Evolutionary conservation across 1,284 basidiomycete species (phyloP).

Genomic region (Xerocomus nothofagi): DNA sequence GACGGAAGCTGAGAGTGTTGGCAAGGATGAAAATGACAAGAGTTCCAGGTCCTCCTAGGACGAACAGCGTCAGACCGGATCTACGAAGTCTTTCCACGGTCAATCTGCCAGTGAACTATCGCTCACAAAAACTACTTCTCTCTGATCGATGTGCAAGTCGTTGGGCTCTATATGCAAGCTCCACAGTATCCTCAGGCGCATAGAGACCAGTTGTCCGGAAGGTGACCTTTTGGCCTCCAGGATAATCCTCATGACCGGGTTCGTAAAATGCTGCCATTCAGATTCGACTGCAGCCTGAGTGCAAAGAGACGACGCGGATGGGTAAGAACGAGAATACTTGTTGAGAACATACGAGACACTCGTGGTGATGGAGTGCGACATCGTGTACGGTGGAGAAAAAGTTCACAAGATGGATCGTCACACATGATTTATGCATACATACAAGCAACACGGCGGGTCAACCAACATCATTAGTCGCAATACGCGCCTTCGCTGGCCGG

Average conservation of each 20-base stretch:
- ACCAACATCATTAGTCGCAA: constrained; percentile 50
- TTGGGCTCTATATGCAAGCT: constrained; percentile 44
- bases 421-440: constrained; percentile 3
- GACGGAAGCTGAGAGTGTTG: constrained; percentile 30
- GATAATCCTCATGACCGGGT: constrained; percentile 60
- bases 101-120: constrained; percentile 2
- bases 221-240: constrained; percentile 59
- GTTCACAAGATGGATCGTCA: not conserved
- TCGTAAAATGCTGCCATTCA: constrained; percentile 78
- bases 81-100: not conserved
- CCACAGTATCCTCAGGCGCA: constrained; percentile 66
- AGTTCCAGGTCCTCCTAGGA: constrained; percentile 72
- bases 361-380: constrained; percentile 60
- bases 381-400: too few relatives aligned
- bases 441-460: constrained; percentile 4
- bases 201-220: constrained; percentile 53
- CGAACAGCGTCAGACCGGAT: constrained; percentile 1
- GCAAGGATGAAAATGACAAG: constrained; percentile 56
- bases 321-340: constrained; percentile 70
- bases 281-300: constrained; percentile 29
- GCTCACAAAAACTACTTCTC: constrained; percentile 66
- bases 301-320: constrained; percentile 26
- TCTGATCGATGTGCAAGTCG: constrained; percentile 41
- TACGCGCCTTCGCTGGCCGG: constrained; percentile 78
- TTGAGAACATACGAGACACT: constrained; percentile 53